Conservation (phyloP, 1,284 basidiomycete genomes). For the Sanghuangporus sanghuang region DNA sequence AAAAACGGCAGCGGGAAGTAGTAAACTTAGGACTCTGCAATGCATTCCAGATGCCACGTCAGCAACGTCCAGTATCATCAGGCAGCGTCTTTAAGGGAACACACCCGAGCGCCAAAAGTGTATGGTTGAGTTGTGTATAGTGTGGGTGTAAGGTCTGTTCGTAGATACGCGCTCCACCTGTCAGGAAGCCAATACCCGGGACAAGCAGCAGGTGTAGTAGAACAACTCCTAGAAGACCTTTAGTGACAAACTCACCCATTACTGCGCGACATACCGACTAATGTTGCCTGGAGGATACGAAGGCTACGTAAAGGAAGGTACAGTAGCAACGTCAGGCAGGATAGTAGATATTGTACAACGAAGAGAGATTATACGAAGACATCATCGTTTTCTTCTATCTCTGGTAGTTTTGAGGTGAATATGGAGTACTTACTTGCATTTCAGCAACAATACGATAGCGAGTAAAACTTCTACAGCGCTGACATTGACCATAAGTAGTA, state of each 20-base stretch:
- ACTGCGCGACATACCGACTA: conserved; percentile 38
- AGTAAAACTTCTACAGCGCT: conserved; percentile 55
- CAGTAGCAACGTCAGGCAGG: not conserved
- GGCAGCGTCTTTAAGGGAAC: conserved; percentile 15
- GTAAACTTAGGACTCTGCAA: conserved; percentile 50
- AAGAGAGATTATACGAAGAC: not conserved
- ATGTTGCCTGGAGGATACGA: conserved; percentile 46
- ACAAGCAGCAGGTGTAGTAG: conserved; percentile 57
- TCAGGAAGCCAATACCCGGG: conserved; percentile 55
- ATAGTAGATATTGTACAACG: not conserved
- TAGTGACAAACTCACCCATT: not conserved
- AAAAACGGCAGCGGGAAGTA: conserved; percentile 63
- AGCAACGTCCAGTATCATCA: not conserved
- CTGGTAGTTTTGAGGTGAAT: not conserved
- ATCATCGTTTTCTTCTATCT: not conserved
- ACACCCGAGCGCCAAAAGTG: conserved; percentile 61
- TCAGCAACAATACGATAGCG: conserved; percentile 55
- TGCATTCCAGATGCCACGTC: not conserved
- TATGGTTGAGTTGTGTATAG: conserved; percentile 56
- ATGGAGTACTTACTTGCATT: conserved; percentile 53
- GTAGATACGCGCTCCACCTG: conserved; percentile 51
- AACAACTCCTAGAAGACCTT: conserved; percentile 41
- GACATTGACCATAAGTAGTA: not conserved
- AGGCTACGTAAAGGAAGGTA: conserved; percentile 29
- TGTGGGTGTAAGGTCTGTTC: conserved; percentile 46